Base-by-base conservation (phyloP, 2,329 filamentous ascomycete species). In the Boeremia exigua region DNA sequence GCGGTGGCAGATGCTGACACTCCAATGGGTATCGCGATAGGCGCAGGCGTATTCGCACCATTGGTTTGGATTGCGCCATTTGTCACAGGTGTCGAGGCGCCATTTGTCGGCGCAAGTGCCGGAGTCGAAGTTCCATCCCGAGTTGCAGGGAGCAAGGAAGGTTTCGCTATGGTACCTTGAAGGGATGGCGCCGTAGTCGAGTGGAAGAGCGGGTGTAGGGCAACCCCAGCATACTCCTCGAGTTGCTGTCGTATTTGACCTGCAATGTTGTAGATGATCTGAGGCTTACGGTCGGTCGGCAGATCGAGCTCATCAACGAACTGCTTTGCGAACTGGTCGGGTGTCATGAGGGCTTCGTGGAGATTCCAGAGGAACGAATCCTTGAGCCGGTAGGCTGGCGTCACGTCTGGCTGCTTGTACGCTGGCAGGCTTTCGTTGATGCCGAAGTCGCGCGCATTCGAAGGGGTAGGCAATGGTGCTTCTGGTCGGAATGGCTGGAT, bases 281-380 rank as follows among this genome's bases (percentile, higher is more conserved):
- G 77, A 14, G 83, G 82, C 47, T 82, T 82, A 28, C 79, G 71
- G 37, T 88, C 84, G 58, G 91, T 88, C 4, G 94, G 94, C 37
- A 99, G 84, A 73, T 99, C 95, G 37, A 99, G 83, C 72, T 99
- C 95, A 62, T 96, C 91, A 1, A 96, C 93, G 63, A 98, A 86
- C 1, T 85, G 87, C 66, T 90, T 86, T n/a, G 95, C 95, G 73
- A 98, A 99, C 70, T 96, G 90, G 71, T 99, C 95, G 0, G 95
- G 96, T 0, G 95, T 99, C 47, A 93, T 90, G 55, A 97, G 81
- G 0, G 91, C 90, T 79, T 99, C 95, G 77, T 98, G 94, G 12
- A 99, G 82, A 69, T 99, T 99, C 95, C 95, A 99, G 48, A 97
- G 79, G 68, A 99, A 98, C n/a, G 91, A 89, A 68, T 99, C 95